Evolutionary conservation across 2,329 filamentous ascomycete genomes (phyloP), one percentile per base, ranked within the genome.

Genomic region (Calonectria multiphialidica): DNA sequence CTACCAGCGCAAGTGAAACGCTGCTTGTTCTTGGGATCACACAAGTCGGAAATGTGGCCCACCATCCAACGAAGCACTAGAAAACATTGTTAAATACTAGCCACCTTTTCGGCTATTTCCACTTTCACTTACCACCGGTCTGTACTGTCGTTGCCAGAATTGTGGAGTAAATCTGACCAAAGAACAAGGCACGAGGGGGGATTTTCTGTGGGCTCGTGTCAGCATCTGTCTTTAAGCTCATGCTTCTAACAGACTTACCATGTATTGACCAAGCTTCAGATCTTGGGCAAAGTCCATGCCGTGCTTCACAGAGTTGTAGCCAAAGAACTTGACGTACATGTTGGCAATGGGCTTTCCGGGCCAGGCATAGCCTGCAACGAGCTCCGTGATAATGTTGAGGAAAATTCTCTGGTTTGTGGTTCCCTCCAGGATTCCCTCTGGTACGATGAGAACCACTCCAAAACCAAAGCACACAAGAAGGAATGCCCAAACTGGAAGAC

Each of bases 281-380:
- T 71, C 68, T 9, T 71, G 68, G 9, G 68, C 68, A 63, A 71
- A 71, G 40, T 71, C 68, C 68, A 71, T 71, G 16, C 68, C 68
- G 55, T 71, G 68, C 45, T 71, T 67, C 12, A 71, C 68, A 13
- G 68, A 71, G 45, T 71, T 71, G 68, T 71, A 71, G 5, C 68
- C 63, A 18, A 67, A 71, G 30, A 71, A 71, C 40, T 71, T 71
- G 37, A 71, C 68, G 13, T 71, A 71, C 68, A 71, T 67, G 63
- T 71, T 71, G 21, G 68, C 68, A 33, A 71, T 71, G 7, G 68
- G 68, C 55, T 71, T 71, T 53, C 68, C 68, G 2, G 68, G 68
- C 68, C 68, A 71, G 15, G 68, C 68, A n/a, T 71, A 71, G 5
- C 63, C 68, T 6, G 68, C 68, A 16, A 71, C 63, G 0, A 67